Conservation (phyloP, 192 early-diverging fungal genomes). For the Jimgerdemannia lactiflua region DNA sequence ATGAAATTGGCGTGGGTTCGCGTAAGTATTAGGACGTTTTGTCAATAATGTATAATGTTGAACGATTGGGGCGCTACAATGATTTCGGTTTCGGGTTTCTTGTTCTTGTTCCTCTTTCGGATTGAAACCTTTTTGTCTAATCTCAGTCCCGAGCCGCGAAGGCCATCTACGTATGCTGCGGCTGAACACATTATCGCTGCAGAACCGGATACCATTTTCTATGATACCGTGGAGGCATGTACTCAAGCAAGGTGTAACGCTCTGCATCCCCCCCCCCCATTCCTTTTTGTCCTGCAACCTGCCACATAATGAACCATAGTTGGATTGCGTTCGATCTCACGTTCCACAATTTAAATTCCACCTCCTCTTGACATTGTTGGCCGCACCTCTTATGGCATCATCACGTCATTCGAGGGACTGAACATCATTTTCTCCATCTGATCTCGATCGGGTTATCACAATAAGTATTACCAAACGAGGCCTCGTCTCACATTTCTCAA, state of each 20-base stretch:
- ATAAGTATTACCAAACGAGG: no score
- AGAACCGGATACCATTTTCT: constrained; percentile 62
- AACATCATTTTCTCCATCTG: no score
- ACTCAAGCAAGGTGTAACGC: constrained; percentile 34
- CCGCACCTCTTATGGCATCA: constrained; percentile 51
- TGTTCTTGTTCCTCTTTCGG: not conserved
- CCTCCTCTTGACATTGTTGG: constrained; percentile 40
- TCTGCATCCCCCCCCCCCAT: not conserved
- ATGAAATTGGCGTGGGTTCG: constrained; percentile 27
- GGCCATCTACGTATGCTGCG: constrained; percentile 22
- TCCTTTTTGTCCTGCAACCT: not conserved
- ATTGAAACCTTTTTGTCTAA: not conserved
- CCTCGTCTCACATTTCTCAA: no score
- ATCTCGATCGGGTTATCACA: no score
- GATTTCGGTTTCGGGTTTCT: not conserved
- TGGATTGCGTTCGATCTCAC: not conserved
- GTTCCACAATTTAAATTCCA: no score
- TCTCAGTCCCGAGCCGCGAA: not conserved
- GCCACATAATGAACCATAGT: constrained; percentile 5
- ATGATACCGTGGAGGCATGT: constrained; percentile 76
- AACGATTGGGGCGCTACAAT: not conserved
- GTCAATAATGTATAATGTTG: not conserved
- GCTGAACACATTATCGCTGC: constrained; percentile 41
- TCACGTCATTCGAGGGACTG: no score
- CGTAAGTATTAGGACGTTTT: not conserved